phyloP scores from a whole-genome alignment of 108 stramenopile species.

The Cylindrotheca fusiformis region DNA sequence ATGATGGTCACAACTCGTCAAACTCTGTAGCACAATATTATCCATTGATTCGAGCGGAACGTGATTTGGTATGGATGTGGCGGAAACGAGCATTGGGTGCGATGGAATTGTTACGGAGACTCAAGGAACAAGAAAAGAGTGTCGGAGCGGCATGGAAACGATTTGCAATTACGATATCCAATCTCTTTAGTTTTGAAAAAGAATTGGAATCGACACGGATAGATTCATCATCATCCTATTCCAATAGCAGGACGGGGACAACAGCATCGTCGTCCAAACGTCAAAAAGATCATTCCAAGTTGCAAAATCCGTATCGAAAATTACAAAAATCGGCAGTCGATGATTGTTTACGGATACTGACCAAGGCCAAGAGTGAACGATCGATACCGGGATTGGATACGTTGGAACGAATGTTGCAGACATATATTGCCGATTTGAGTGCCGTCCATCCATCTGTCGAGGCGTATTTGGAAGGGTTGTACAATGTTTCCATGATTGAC shows the following conservation, averaged over 20 bases:
- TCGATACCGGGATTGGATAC: slow-evolving; percentile 42
- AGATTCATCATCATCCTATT: no score
- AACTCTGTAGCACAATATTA: slow-evolving; percentile 32
- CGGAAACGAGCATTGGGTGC: slow-evolving; percentile 41
- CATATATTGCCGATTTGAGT: slow-evolving; percentile 75
- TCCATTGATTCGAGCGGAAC: slow-evolving; percentile 57
- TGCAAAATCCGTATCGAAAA: slow-evolving; percentile 72
- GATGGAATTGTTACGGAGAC: slow-evolving; percentile 45
- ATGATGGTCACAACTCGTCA: neutral
- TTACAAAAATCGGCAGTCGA: slow-evolving; percentile 61
- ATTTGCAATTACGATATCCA: slow-evolving; percentile 66
- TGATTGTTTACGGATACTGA: slow-evolving; percentile 58
- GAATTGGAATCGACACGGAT: slow-evolving; percentile 68
- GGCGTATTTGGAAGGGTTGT: slow-evolving; percentile 51
- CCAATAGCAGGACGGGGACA: no score
- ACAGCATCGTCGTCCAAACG: no score
- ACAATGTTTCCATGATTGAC: slow-evolving; percentile 3
- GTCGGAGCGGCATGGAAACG: slow-evolving; percentile 68
- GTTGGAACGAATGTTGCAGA: slow-evolving; percentile 51
- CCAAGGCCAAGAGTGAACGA: slow-evolving; percentile 67
- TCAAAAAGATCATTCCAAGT: no score
- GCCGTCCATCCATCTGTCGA: slow-evolving; percentile 65
- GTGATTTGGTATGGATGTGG: slow-evolving; percentile 57
- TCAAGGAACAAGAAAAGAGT: slow-evolving; percentile 57
- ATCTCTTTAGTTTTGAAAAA: slow-evolving; percentile 78